phyloP scores from a whole-genome alignment of 108 stramenopile species.

The Parietichytrium sp. region DNA sequence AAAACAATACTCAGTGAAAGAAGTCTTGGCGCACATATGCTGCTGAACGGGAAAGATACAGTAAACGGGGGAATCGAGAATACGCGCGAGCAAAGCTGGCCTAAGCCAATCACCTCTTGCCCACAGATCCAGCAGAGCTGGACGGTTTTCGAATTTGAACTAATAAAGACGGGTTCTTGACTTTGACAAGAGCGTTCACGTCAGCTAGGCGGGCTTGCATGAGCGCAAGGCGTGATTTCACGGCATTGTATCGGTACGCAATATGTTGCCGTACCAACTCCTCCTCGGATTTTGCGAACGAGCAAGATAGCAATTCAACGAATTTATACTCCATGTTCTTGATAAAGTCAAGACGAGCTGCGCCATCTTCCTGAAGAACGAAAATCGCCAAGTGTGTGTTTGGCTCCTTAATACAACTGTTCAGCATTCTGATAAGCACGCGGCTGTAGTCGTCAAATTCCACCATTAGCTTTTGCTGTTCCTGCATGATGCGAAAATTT shows the following conservation, averaged over 20 bases:
- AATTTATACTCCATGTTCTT: constrained; percentile 74
- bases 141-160: constrained; percentile 47
- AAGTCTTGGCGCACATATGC: neutral
- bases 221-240: constrained; percentile 61
- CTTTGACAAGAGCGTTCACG: constrained; percentile 62
- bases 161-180: constrained; percentile 67
- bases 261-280: constrained; percentile 65
- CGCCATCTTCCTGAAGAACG: constrained; percentile 61
- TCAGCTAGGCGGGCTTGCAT: constrained; percentile 64
- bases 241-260: constrained; percentile 66
- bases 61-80: no score
- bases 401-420: constrained; percentile 65
- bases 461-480: constrained; percentile 59
- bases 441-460: constrained; percentile 67
- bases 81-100: no score
- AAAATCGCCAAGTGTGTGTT: constrained; percentile 66
- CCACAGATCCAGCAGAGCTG: no score
- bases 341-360: constrained; percentile 69
- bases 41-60: no score
- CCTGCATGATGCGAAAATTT: constrained; percentile 43
- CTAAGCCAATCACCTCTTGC: no score
- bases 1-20: neutral
- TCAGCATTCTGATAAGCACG: constrained; percentile 63
- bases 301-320: constrained; percentile 61
- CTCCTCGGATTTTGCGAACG: constrained; percentile 58